Evolutionary conservation across 1,139 yeast species (phyloP).

Genomic region (Pichia sp.): DNA sequence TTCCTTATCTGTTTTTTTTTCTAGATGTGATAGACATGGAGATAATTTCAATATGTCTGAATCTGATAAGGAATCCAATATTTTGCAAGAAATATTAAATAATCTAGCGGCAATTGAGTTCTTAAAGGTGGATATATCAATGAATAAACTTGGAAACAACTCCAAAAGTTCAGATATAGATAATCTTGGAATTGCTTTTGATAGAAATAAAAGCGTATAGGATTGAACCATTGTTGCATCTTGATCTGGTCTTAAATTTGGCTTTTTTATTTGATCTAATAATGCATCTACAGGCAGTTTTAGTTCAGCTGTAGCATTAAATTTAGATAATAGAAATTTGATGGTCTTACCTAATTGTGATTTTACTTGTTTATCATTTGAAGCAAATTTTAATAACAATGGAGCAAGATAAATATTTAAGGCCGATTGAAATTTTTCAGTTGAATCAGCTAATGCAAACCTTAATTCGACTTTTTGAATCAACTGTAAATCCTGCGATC

Average conservation of each 20-base stretch:
- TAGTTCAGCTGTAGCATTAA: constrained; percentile 50
- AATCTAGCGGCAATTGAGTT: constrained; percentile 48
- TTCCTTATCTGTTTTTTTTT: constrained; percentile 33
- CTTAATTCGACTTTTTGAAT: constrained; percentile 77
- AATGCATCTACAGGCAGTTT: constrained; percentile 59
- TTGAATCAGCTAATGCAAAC: constrained; percentile 70
- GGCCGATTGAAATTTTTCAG: constrained; percentile 55
- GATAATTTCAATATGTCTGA: constrained; percentile 32
- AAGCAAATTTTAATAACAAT: constrained; percentile 66
- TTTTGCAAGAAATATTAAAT: constrained; percentile 54
- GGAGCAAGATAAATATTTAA: constrained; percentile 69
- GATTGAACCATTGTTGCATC: constrained; percentile 52
- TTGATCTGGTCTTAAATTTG: constrained; percentile 38
- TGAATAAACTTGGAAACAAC: constrained; percentile 45
- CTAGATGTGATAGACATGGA: constrained; percentile 30
- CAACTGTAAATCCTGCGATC: constrained; percentile 30
- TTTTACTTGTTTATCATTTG: constrained; percentile 64
- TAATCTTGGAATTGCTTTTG: constrained; percentile 59
- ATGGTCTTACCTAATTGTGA: constrained; percentile 61
- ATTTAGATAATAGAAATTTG: constrained; percentile 61
- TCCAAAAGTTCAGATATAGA: constrained; percentile 30
- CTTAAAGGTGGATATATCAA: constrained; percentile 36
- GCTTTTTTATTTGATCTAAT: constrained; percentile 55
- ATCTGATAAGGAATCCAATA: constrained; percentile 43
- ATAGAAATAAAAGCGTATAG: constrained; percentile 59